These are phyloP conservation scores for Trametes gibbosa DNA, from an alignment of 768 basidiomycete genomes.

Conservation along the genomic window DNA sequence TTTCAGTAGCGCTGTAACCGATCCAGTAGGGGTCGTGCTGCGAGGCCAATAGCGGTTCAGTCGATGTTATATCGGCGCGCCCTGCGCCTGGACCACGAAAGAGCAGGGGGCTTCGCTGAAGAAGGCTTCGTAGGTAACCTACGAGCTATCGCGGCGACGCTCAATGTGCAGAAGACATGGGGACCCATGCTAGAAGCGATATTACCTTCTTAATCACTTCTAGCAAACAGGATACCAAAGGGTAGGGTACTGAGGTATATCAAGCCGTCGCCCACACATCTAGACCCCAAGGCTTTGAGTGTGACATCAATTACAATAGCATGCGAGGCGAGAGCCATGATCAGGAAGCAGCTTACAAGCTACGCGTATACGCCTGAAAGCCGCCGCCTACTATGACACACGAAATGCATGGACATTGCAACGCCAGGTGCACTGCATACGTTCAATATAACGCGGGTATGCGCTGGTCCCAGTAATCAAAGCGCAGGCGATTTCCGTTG, in stretches of 20 bases:
- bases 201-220: neutral
- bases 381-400: neutral
- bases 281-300: no score
- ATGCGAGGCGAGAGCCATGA: neutral
- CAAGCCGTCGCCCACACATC: no score
- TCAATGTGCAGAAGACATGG: neutral
- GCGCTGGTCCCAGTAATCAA: no score
- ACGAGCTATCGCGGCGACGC: neutral
- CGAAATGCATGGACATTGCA: neutral
- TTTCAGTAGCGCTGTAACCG: neutral
- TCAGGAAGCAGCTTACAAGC: neutral
- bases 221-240: no score
- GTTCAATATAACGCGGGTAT: no score
- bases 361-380: neutral
- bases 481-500: no score
- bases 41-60: neutral
- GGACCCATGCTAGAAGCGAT: neutral
- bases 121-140: neutral
- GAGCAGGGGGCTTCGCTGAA: neutral
- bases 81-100: no score
- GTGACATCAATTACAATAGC: neutral
- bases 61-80: no score
- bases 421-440: neutral
- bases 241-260: no score
- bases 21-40: neutral